phyloP scores from a whole-genome alignment of 768 basidiomycete genomes.

The Xerocomus brunneocitrinus region DNA sequence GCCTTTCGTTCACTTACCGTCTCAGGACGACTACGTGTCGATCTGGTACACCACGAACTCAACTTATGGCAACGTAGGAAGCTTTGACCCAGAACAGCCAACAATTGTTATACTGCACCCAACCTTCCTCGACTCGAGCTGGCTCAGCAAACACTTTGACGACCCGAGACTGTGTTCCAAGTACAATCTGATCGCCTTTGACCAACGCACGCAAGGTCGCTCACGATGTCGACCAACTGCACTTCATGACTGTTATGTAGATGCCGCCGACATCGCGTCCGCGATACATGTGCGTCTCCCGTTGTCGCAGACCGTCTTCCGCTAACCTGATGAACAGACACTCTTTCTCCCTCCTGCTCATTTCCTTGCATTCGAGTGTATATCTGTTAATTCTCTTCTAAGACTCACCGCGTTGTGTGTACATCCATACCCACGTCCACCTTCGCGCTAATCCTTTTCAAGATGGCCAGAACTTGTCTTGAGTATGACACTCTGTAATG shows the following conservation, averaged over 20 bases:
- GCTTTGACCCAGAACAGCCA: constrained; percentile 61
- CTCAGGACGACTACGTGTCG: constrained; percentile 60
- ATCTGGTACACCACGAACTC: constrained; percentile 73
- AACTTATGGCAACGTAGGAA: constrained; percentile 51
- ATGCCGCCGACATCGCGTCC: constrained; percentile 71
- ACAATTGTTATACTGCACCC: constrained; percentile 68
- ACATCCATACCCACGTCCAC: not conserved
- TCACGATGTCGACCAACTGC: constrained; percentile 50
- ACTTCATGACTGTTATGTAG: constrained; percentile 69
- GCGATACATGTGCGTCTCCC: constrained; percentile 50
- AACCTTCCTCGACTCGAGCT: constrained; percentile 61
- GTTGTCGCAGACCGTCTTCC: not conserved
- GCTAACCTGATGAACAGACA: constrained; percentile 33
- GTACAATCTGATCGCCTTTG: constrained; percentile 74
- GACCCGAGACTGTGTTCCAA: constrained; percentile 54
- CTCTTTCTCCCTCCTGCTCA: constrained; percentile 66
- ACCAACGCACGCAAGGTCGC: constrained; percentile 60
- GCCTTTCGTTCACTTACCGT: constrained; percentile 67
- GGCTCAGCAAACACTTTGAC: constrained; percentile 62
- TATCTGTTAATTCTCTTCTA: constrained; percentile 53
- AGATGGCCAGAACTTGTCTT: constrained; percentile 72
- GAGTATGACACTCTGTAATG: constrained; percentile 64
- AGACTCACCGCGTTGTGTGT: constrained; percentile 65
- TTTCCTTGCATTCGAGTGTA: constrained; percentile 62
- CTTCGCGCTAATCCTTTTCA: constrained; percentile 8